Conservation (phyloP, 306 rosid genomes). For the Quercus variabilis region DNA sequence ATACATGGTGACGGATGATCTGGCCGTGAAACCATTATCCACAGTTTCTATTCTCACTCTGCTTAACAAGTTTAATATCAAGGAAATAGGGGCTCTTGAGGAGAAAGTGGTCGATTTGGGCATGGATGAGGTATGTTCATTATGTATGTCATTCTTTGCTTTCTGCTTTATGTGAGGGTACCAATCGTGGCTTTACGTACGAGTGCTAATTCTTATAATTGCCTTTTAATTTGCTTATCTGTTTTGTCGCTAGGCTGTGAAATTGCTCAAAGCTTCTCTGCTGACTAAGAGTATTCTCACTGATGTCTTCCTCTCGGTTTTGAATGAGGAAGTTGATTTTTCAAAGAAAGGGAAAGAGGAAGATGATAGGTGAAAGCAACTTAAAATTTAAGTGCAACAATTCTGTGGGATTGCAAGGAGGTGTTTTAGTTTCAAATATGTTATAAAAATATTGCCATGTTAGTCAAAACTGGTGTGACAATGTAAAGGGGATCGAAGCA, state of each 20-base stretch:
- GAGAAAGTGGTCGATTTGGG: constrained; percentile 17
- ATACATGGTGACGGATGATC: constrained; percentile 37
- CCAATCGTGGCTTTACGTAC: too few species aligned
- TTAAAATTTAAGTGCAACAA: too few species aligned
- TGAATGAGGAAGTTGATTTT: background rate
- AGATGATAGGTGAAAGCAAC: too few species aligned
- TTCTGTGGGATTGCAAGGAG: too few species aligned
- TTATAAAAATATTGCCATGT: too few species aligned
- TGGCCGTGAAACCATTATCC: constrained; percentile 31
- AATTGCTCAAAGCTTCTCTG: constrained; percentile 8
- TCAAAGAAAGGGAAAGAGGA: background rate
- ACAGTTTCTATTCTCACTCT: background rate
- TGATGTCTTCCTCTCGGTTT: background rate
- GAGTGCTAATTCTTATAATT: background rate
- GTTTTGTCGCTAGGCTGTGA: background rate
- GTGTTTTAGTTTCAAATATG: too few species aligned
- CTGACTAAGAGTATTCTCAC: background rate
- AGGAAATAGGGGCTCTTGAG: constrained; percentile 14
- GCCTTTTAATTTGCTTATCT: background rate
- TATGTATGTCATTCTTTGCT: background rate
- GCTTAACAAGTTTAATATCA: constrained; percentile 15
- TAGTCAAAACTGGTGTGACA: too few species aligned
- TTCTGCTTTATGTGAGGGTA: background rate
- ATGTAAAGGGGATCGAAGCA: too few species aligned
- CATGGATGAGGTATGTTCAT: constrained; percentile 23